Evolutionary conservation across 768 basidiomycete species (phyloP), one percentile per base, ranked within the genome.

Genomic region (Crucibulum laeve): DNA sequence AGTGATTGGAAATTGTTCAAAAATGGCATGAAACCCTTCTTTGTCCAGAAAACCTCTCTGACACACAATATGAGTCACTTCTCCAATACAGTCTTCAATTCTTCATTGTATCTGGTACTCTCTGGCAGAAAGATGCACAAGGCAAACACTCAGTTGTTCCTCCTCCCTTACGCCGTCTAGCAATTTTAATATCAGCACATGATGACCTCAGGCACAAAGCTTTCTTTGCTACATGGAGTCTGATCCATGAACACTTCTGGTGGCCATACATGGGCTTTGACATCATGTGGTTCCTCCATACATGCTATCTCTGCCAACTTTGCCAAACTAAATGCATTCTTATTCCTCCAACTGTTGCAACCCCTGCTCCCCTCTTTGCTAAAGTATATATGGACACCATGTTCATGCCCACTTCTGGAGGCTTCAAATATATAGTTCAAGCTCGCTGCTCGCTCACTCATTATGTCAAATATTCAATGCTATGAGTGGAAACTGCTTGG

Each of bases 221-320:
- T 1, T 40, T 47, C 10, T 59, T 45, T 25, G 48, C 58, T 0
- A 62, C 55, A 0, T 42, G 28, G 3, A 3, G 38, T 0, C 15
- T 58, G 1, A 33, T 64, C 0, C 18, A 40, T 5, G 38, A 53
- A 32, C 13, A 54, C 1, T 62, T 64, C 39, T 64, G 58, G 59
- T 64, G 61, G 60, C 61, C 57, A 0, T 52, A 59, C 4, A 34
- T 60, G 23, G 50, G 54, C 8, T 21, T 25, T 1, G 59, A 64
- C 41, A 44, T 61, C 0, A 19, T 38, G 0, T 60, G 59, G 60
- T 61, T 49, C 43, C 38, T 61, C 0, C 49, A 50, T 17, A 51
- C 53, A 2, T 64, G 61, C 38, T 48, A 50, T 5, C 13, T 48
- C 0, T 62, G 62, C 43, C 60, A 63, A 42, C 24, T 44, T 26